Base-by-base conservation (phyloP, 140 eudicot species). In the Ambrosia hybrid region DNA sequence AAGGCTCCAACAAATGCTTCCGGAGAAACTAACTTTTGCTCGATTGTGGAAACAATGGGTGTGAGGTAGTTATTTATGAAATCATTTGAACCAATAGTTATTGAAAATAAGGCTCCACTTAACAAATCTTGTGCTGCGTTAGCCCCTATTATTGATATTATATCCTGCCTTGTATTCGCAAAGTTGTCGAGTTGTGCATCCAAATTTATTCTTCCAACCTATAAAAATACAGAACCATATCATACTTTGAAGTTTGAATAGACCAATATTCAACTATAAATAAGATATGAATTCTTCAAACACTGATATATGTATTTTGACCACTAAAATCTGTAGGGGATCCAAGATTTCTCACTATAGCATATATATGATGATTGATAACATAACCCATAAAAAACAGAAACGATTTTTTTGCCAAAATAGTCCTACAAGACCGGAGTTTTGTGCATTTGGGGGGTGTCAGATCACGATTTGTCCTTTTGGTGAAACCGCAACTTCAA, bases 41-140 rank as follows among this genome's bases (percentile, higher is more conserved):
- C 88, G 6, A 80, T 13, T 8, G 71, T 78, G 4, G 96, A 82
- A 57, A 87, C 5, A 73, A 80, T 67, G 0, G 97, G 97, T 9
- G 76, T 70, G 33, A 94, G 85, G 75, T 94, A 94, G 67, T 94
- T 94, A 79, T 94, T 90, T 72, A 90, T 81, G 76, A 94, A 87
- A 76, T 94, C 99, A 74, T 94, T 94, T 60, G 99, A 88, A 33
- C 99, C 99, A 2, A 94, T 82, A 46, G 97, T 80, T 15, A 90
- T 77, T 17, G 92, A 90, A 64, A 82, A 90, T 17, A 94, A 65
- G 14, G 99, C 94, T 43, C 71, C 76, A 55, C 58, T 57, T 4
- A 94, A 68, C 16, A 90, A 80, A 53, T 79, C 72, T 71, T 52
- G 36, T 34, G 99, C 85, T 71, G 85, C 89, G 55, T 65, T 68